Percentiles rank a stretch among this genome's conserved stretches.
Evolutionary conservation across 768 basidiomycete genomes (phyloP).

Genomic region (Rhizopogon salebrosus): DNA sequence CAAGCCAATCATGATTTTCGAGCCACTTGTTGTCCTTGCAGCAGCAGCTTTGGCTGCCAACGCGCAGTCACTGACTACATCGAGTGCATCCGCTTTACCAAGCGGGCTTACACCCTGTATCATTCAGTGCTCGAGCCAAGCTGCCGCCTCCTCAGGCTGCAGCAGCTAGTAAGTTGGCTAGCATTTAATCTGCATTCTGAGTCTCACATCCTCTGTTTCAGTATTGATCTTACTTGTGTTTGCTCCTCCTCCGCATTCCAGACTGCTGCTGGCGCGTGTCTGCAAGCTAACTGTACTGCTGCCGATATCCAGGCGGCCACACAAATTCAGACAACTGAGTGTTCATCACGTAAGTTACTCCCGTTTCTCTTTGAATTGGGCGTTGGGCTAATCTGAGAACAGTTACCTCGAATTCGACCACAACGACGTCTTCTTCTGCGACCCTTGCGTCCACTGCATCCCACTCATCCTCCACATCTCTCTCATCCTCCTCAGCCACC

Average conservation of each 20-base stretch:
- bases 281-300: slow-evolving; percentile 28
- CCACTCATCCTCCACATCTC: neutral
- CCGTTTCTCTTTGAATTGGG: neutral
- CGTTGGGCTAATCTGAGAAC: neutral
- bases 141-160: slow-evolving; percentile 1
- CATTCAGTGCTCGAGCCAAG: neutral
- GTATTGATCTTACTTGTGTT: slow-evolving; percentile 33
- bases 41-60: slow-evolving; percentile 13
- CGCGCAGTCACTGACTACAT: slow-evolving; percentile 11
- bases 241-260: slow-evolving; percentile 37
- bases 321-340: slow-evolving; percentile 27
- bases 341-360: slow-evolving; percentile 17
- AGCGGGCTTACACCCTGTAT: slow-evolving; percentile 10
- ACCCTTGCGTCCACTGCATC: neutral
- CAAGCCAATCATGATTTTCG: neutral
- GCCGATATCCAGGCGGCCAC: slow-evolving; percentile 25
- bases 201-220: slow-evolving; percentile 11
- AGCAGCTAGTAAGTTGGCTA: slow-evolving; percentile 8
- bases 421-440: neutral
- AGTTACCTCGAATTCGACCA: neutral
- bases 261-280: slow-evolving; percentile 23
- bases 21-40: slow-evolving; percentile 12
- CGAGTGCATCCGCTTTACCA: neutral
- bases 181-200: neutral
- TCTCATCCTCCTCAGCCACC: neutral